phyloP scores from a whole-genome alignment of 371 early-diverging fungal genomes.

The Rhizopus sp. region DNA sequence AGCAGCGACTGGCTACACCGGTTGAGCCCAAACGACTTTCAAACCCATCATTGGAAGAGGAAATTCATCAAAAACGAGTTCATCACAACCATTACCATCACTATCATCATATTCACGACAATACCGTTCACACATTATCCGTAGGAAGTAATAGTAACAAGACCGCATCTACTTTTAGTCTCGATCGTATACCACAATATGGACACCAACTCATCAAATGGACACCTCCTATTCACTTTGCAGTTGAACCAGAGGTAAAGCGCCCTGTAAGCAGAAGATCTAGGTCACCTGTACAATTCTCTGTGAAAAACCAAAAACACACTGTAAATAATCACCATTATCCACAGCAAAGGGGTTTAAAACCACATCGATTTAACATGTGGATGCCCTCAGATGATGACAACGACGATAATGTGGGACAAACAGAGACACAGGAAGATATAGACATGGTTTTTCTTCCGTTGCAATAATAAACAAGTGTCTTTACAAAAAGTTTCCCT shows the following conservation, averaged over 20 bases:
- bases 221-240: conserved; percentile 12
- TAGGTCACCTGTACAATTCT: conserved; percentile 12
- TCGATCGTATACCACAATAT: conserved; percentile 22
- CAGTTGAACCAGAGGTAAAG: not conserved
- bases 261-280: conserved; percentile 22
- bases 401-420: conserved; percentile 4
- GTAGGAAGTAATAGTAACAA: not conserved
- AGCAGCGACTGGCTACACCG: conserved; percentile 15
- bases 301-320: not conserved
- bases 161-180: not conserved
- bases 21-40: conserved; percentile 13
- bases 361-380: conserved; percentile 17
- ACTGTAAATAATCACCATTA: not conserved
- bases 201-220: conserved; percentile 25
- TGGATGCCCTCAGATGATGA: conserved; percentile 21
- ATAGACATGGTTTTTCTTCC: conserved; percentile 13
- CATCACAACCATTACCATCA: conserved; percentile 6
- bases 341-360: not conserved
- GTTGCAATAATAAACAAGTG: conserved; percentile 3
- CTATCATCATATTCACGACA: not conserved
- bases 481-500: too few relatives aligned
- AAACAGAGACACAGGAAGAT: not conserved
- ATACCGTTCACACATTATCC: conserved; percentile 5
- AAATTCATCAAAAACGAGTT: conserved; percentile 3
- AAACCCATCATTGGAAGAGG: not conserved